Evolutionary conservation across 2,329 filamentous ascomycete species (phyloP).

Genomic region (Grosmannia clavigera): DNA sequence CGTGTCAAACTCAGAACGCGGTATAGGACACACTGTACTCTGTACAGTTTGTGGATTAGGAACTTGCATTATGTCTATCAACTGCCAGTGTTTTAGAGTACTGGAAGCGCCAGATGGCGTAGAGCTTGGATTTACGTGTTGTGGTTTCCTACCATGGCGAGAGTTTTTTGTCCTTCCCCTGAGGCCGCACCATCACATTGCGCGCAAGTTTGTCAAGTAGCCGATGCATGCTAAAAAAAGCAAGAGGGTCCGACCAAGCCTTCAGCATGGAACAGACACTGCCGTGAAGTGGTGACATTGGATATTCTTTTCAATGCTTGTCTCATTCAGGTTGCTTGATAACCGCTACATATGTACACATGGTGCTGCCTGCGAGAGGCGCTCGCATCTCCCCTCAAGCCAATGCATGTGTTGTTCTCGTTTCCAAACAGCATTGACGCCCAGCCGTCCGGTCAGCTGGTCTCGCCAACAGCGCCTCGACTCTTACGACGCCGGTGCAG

Average conservation of each 20-base stretch:
- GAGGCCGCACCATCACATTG: too few species aligned
- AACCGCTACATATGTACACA: conserved; percentile 9
- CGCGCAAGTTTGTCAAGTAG: too few species aligned
- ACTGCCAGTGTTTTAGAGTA: too few species aligned
- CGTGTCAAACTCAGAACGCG: too few species aligned
- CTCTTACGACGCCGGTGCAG: conserved; percentile 10
- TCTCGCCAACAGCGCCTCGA: background rate
- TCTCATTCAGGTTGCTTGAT: background rate
- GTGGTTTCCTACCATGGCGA: too few species aligned
- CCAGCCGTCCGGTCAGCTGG: background rate
- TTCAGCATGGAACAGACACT: background rate
- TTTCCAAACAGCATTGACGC: background rate
- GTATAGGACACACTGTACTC: too few species aligned
- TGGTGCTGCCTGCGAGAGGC: background rate
- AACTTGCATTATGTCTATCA: too few species aligned
- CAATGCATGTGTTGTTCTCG: background rate
- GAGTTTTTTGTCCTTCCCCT: too few species aligned
- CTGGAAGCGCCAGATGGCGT: too few species aligned
- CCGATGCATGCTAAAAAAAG: background rate
- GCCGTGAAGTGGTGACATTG: background rate
- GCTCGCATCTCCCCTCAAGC: background rate
- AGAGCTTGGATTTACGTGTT: too few species aligned
- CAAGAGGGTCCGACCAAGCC: background rate
- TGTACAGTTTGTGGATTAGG: too few species aligned
- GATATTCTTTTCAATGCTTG: background rate